A percentile compares a stretch with the other conserved stretches of the same genome.
Conservation (phyloP, 2,329 filamentous ascomycete species). For the Aspergillus intermedius region DNA sequence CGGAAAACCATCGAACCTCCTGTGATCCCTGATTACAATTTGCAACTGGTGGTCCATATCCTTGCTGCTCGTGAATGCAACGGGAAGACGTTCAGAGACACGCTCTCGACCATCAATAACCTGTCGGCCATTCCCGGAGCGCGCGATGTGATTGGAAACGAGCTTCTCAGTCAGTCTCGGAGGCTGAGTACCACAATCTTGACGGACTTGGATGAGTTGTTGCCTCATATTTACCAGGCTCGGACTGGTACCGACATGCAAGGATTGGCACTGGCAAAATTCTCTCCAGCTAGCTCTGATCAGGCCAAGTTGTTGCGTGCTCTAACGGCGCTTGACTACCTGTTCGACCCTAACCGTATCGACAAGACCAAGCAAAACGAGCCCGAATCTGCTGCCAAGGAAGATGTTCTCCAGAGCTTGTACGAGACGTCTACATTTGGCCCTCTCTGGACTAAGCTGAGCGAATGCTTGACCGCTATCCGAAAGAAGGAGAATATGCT, state of each 20-base stretch:
- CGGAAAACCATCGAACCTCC: constrained; percentile 68
- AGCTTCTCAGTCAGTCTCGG: constrained; percentile 82
- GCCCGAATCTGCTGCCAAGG: constrained; percentile 59
- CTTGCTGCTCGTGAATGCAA: constrained; percentile 94
- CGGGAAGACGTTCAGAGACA: constrained; percentile 96
- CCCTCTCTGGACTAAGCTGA: constrained; percentile 85
- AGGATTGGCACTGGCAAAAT: constrained; percentile 86
- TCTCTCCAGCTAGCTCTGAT: constrained; percentile 91
- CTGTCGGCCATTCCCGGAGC: constrained; percentile 87
- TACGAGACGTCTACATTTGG: constrained; percentile 90
- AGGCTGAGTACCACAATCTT: constrained; percentile 78
- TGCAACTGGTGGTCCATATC: constrained; percentile 92
- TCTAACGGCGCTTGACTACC: constrained; percentile 86
- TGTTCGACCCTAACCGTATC: constrained; percentile 76
- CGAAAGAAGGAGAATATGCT: constrained; percentile 90
- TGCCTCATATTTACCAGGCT: constrained; percentile 79
- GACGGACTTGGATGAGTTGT: constrained; percentile 72
- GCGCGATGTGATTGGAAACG: constrained; percentile 84
- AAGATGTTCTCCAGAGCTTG: constrained; percentile 76
- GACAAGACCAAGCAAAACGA: constrained; percentile 48
- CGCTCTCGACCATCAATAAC: constrained; percentile 97
- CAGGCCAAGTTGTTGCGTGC: constrained; percentile 93
- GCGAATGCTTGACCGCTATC: constrained; percentile 79
- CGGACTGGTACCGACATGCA: constrained; percentile 90
- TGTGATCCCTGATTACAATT: constrained; percentile 77